Base-by-base conservation (phyloP, 768 basidiomycete genomes). In the Rhodosporidiobolus sp. region DNA sequence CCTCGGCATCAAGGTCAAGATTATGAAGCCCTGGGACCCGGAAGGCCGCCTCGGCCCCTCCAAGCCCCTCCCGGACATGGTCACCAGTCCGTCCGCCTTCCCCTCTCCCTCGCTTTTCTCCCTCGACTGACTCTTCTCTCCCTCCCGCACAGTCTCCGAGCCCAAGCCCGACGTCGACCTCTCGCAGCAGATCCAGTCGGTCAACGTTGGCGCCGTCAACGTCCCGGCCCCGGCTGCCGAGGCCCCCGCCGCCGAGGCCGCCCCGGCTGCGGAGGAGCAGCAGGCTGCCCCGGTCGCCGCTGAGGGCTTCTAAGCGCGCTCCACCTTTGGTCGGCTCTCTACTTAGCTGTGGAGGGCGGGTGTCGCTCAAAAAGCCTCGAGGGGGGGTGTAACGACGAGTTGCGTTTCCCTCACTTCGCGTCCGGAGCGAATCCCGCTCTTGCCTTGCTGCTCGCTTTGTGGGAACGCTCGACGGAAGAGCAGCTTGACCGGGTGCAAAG, bases 1-100 rank as follows among this genome's bases (percentile, higher is more conserved):
- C 62, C 87, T 99, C 74, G 96, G 96, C 80, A 97, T 99, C 87
- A 99, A 99, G 84, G 96, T 99, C 80, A 99, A 98, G 85, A 99
- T 98, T 83, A 99, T 99, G 96, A 94, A 95, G 84, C 91, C 89
- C 63, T 89, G 85, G 82, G 96, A 99, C 82, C 92, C 94, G 50
- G 90, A 94, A 80, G 96, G 96, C 72, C 86, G 87, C 71, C 83
- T 85, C 57, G 96, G 96, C 57, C 96, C 94, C 79, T 86, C 86
- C 83, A 93, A 92, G 82, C 92, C 94, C 76, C 89, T 98, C 63
- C 96, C 96, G 65, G 96, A 98, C 82, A 89, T 89, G 76, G 94
- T 99, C 80, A 87, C 87, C 79, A 91, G 98, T 72, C n/a, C 53
- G 74, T 75, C 38, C 35, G 12, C 48, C 30, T 34, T 22, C 22